Evolutionary conservation across 2,329 filamentous ascomycete genomes (phyloP), one percentile per base, ranked within the genome.

Genomic region (Colletotrichum tropicicola): DNA sequence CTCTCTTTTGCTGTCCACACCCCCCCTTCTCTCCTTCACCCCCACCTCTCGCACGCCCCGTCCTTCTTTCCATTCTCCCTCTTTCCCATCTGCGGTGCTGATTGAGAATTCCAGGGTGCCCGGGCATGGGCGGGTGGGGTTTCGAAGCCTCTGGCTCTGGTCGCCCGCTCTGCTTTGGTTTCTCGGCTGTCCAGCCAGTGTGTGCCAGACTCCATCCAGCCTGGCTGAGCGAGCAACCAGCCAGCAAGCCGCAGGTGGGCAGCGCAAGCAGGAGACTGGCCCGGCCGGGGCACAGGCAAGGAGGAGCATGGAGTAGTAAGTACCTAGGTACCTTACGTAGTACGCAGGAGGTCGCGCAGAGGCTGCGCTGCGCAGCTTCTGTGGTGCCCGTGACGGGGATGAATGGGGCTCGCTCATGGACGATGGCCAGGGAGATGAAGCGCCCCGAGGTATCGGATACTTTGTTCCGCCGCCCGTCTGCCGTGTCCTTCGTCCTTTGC

Each of bases 91-190:
- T 59, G 45, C 39, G 23, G 37, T 23, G 44, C 47, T 63, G 30
- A 47, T 63, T 52, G 47, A 59, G 45, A 59, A 48, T 56, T 37
- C 59, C 41, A 63, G 54, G 52, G 30, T 47, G 19, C 53, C 41
- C n/a, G 30, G 41, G 23, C 53, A 56, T 28, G 19, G 43, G 19
- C 19, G 30, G 10, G 53, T 56, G 53, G 53, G 53, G 53, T 56
- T 56, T 56, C 28, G 53, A 56, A 56, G 43, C 41, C 53, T 56
- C 53, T 56, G 28, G 41, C 41, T n/a, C 27, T 25, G 23, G n/a
- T 25, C n/a, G 19, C 19, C 23, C n/a, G n/a, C 12, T 15, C 45
- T 19, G n/a, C 12, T 27, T 51, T 6, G n/a, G 27, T 44, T 48
- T 48, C 13, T 47, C n/a, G n/a, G n/a, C n/a, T n/a, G n/a, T n/a